These are phyloP conservation scores for Venturia effusa DNA, from an alignment of 2,329 filamentous ascomycete genomes.

Conservation along the genomic window DNA sequence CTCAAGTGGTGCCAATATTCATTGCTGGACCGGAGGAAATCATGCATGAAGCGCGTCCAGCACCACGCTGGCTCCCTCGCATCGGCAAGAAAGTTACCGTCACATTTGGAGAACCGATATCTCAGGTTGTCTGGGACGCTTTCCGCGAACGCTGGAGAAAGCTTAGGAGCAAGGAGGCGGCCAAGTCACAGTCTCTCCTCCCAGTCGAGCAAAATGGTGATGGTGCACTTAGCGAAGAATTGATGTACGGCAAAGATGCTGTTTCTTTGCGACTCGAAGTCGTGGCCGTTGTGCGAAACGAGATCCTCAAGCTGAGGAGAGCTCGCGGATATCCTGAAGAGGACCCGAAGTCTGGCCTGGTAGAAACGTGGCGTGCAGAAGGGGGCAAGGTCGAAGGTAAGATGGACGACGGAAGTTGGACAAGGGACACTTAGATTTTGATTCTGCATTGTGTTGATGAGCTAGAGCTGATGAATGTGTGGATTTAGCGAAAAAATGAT, in stretches of 20 bases:
- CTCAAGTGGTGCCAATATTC: conserved; percentile 87
- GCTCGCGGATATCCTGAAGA: conserved; percentile 67
- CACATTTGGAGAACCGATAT: conserved; percentile 67
- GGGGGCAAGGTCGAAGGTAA: conserved; percentile 42
- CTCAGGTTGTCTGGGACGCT: conserved; percentile 65
- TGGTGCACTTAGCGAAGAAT: conserved; percentile 43
- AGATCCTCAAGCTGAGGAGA: conserved; percentile 68
- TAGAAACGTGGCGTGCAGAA: conserved; percentile 66
- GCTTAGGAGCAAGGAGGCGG: conserved; percentile 46
- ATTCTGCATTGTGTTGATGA: not conserved
- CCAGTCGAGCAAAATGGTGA: conserved; percentile 2
- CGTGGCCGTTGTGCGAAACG: conserved; percentile 63
- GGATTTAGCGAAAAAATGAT: not conserved
- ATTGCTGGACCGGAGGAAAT: conserved; percentile 79
- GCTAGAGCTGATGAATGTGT: not conserved
- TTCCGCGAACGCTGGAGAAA: conserved; percentile 63
- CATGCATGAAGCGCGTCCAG: conserved; percentile 75
- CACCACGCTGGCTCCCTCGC: conserved; percentile 72
- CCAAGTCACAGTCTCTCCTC: conserved; percentile 31
- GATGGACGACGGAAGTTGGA: conserved; percentile 50
- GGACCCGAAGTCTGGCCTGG: conserved; percentile 63
- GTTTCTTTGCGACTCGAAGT: conserved; percentile 68
- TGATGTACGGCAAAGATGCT: conserved; percentile 65
- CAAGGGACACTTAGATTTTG: conserved; percentile 40
- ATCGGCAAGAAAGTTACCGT: conserved; percentile 59